phyloP scores from a whole-genome alignment of 495 filamentous ascomycete genomes.

The Aspergillus campestris region DNA sequence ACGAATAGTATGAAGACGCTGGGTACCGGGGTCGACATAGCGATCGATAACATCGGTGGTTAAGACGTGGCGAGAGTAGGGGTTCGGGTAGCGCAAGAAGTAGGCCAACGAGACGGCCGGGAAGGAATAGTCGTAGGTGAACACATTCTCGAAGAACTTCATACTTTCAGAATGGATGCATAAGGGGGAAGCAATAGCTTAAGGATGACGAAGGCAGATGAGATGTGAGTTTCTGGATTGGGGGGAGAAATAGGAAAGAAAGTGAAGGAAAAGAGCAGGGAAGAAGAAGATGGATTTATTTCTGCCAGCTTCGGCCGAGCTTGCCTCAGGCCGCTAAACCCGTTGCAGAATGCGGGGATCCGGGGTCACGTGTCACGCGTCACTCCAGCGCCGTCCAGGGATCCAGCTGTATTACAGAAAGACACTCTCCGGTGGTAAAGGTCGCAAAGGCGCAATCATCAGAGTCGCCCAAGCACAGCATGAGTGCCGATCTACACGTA shows the following conservation, averaged over 20 bases:
- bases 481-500: no score
- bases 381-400: no score
- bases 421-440: no score
- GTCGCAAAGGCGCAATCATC: no score
- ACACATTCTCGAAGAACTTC: conserved; percentile 82
- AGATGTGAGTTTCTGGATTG: conserved; percentile 3
- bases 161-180: conserved; percentile 44
- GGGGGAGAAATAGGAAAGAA: conserved; percentile 5
- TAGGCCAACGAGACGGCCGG: conserved; percentile 92
- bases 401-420: no score
- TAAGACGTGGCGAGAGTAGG: conserved; percentile 89
- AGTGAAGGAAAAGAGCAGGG: no score
- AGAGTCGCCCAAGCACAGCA: no score
- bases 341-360: conserved; percentile 12
- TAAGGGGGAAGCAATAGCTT: conserved; percentile 1
- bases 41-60: conserved; percentile 92
- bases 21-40: conserved; percentile 67
- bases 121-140: conserved; percentile 86
- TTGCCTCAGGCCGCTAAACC: conserved; percentile 5
- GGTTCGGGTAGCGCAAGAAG: conserved; percentile 98
- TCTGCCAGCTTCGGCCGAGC: conserved; percentile 9
- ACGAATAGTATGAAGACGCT: conserved; percentile 78
- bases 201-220: conserved; percentile 3
- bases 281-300: not conserved
- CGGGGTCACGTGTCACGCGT: not conserved